A percentile compares a stretch with the other conserved stretches of the same genome.
Evolutionary conservation across 768 basidiomycete genomes (phyloP).

Genomic region (Butyriboletus loyo): DNA sequence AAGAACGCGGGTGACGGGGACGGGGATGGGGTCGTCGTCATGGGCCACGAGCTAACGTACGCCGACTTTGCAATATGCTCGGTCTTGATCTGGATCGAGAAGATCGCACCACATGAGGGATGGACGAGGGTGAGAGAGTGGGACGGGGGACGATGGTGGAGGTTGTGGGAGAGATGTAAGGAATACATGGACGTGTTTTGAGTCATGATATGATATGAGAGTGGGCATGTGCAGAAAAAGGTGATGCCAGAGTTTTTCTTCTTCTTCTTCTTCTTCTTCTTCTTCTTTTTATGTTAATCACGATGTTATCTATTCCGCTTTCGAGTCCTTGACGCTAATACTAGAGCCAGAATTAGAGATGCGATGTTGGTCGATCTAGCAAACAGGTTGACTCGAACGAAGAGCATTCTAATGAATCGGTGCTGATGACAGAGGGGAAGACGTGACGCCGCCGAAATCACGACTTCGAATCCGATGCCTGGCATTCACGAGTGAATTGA

Average conservation of each 20-base stretch:
- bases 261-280: no score
- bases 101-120: slow-evolving; percentile 68
- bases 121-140: slow-evolving; percentile 68
- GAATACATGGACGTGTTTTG: slow-evolving; percentile 68
- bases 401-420: neutral
- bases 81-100: slow-evolving; percentile 70
- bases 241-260: neutral
- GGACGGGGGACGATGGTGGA: slow-evolving; percentile 67
- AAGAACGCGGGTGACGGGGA: slow-evolving; percentile 64
- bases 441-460: no score
- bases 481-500: no score
- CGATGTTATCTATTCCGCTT: neutral
- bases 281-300: neutral
- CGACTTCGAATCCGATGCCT: no score
- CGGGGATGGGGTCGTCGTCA: slow-evolving; percentile 59
- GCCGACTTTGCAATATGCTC: slow-evolving; percentile 75
- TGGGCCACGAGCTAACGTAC: slow-evolving; percentile 65
- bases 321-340: no score
- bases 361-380: neutral
- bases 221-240: neutral
- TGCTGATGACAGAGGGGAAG: neutral
- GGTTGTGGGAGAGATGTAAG: slow-evolving; percentile 58
- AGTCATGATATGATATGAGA: neutral
- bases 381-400: neutral
- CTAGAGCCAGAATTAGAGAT: neutral